Base-by-base conservation (phyloP, 2,329 filamentous ascomycete genomes). In the Scopulariopsis brevicaulis region DNA sequence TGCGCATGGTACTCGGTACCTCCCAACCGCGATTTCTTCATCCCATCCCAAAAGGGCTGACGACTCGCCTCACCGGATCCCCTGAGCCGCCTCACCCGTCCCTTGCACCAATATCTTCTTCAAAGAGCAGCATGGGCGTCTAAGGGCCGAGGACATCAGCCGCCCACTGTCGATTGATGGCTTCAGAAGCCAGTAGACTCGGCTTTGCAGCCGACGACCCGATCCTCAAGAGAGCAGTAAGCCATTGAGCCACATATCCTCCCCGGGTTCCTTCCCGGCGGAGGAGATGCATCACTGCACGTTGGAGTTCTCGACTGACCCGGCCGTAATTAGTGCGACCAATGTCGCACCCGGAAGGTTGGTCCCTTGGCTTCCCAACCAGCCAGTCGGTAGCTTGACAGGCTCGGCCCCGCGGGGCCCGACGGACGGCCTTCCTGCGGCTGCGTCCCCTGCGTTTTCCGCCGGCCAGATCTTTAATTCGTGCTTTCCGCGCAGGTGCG, bases 401-500 rank as follows among this genome's bases (percentile, higher is more conserved):
- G 40, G 40, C n/a, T n/a, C 40, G 40, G 15, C 15, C 15, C 6
- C 40, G 15, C 40, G 40, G 40, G 18, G 40, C 40, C 40, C 40
- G 37, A n/a, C 18, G 40, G 37, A n/a, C 18, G 40, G 14, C 40
- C 40, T 46, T n/a, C 18, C 40, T 46, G 40, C 40, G n/a, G 15
- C 40, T 46, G 18, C 40, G 6, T 46, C 18, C 40, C 40, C 14
- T 18, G n/a, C 6, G 18, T 7, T n/a, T n/a, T 2, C 18, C 4
- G 2, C n/a, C 14, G 40, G 40, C 40, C 40, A 46, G 15, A 7
- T 7, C 5, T 28, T 50, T 32, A 24, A 43, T 53, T 34, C 53
- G 51, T 59, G 51, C 22, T 53, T 57, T 25, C 56, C 54, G 28
- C 28, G 28, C 62, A 83, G 80, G 80, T 83, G 59, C 78, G 79